Evolutionary conservation across 768 basidiomycete genomes (phyloP).

Genomic region (Termitomyces eurrhizus): DNA sequence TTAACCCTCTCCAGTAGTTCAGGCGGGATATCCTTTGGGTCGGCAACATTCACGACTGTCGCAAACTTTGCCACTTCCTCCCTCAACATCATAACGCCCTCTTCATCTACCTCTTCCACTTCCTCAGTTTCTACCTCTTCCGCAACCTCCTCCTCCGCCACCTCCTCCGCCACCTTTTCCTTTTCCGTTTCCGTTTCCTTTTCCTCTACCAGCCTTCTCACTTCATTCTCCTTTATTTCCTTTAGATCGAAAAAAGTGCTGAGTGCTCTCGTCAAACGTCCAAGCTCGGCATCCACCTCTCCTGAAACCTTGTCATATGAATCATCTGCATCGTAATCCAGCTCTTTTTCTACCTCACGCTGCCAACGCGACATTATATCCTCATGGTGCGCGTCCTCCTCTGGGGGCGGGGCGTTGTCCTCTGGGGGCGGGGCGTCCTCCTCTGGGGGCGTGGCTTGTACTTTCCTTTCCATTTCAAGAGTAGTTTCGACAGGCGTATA

Average conservation of each 20-base stretch:
- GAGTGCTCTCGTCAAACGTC: neutral
- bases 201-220: neutral
- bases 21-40: neutral
- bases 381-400: neutral
- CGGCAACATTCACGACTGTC: neutral
- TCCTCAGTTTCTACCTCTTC: neutral
- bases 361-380: neutral
- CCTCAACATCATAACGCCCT: neutral
- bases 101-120: neutral
- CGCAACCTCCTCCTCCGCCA: neutral
- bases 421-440: no score
- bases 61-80: neutral
- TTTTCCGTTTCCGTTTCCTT: neutral
- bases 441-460: neutral
- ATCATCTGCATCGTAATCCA: neutral
- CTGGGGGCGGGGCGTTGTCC: conserved; percentile 1
- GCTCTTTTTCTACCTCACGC: neutral
- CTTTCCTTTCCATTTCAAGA: conserved; percentile 11
- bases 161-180: neutral
- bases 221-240: neutral
- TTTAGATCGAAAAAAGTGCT: neutral
- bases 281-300: neutral
- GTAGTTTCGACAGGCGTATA: conserved; percentile 24
- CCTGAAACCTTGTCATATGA: neutral
- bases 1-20: neutral